Evolutionary conservation across 2,329 filamentous ascomycete species (phyloP), one percentile per base, ranked within the genome.

Genomic region (Colletotrichum sp.): DNA sequence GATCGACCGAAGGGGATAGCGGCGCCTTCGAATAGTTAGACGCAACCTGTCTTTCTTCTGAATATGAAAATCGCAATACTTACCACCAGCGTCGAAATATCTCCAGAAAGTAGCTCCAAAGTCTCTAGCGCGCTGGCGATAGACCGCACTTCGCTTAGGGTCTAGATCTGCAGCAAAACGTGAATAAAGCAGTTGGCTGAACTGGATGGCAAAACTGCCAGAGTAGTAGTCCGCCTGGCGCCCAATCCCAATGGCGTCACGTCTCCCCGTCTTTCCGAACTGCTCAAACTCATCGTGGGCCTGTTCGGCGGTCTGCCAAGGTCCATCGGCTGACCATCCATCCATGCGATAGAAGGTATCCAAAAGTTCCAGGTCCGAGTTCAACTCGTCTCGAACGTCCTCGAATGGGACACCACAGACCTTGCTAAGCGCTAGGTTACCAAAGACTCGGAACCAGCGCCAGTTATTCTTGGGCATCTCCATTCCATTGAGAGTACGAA

Each of bases 121-220:
- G 1, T 85, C 80, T 28, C 80, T 81, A 0, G 88, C 89, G 28
- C 83, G 81, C 30, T 83, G 75, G 32, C 81, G 81, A 78, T 87
- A 90, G 10, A 72, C 77, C 13, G 81, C 81, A 6, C 83, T 84
- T 24, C 88, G 80, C 34, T 80, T 76, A 0, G 82, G 80, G 65
- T 90, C 88, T 5, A 87, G 57, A 18, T 88, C 85, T 1, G 78
- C 74, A 0, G 87, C 87, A 75, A 88, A 87, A 9, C 84, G 86
- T 1, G 84, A 81, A 75, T 88, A 90, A 0, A 89, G 80, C 4
- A 90, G 79, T 73, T 90, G 88, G 3, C 84, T 86, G 39, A 89
- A 90, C 71, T 90, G 89, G 10, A 90, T 88, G 0, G 89, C 89
- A 71, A 90, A 90, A 62, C 89, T 90, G 0, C 88, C 88, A 1